Conservation (phyloP, 306 rosid species). For the Morella rubra region DNA sequence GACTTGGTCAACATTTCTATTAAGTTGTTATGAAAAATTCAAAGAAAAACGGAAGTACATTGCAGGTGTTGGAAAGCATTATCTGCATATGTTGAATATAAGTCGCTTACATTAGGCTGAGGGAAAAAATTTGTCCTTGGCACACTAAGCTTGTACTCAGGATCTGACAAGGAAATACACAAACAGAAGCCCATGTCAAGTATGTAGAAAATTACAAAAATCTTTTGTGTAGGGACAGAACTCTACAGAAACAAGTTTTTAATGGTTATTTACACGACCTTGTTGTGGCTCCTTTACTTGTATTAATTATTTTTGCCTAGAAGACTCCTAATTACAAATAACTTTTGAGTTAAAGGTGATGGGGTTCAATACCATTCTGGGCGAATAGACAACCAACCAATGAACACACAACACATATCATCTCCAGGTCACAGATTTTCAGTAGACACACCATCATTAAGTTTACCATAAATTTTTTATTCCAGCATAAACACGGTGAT, state of each 20-base stretch:
- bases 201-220: too few relatives aligned
- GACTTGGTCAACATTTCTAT: conserved; percentile 2
- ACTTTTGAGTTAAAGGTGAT: background rate
- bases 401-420: too few relatives aligned
- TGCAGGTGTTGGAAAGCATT: background rate
- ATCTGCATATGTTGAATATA: conserved; percentile 8
- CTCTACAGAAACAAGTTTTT: conserved; percentile 17
- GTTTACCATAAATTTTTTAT: background rate
- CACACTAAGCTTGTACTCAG: conserved; percentile 63
- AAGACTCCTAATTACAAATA: background rate
- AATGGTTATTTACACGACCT: conserved; percentile 2
- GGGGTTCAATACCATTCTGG: background rate
- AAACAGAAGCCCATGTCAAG: conserved; percentile 9
- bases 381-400: background rate
- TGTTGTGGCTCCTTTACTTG: background rate
- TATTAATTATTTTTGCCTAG: background rate
- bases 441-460: conserved; percentile 1
- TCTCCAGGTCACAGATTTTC: background rate
- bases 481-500: background rate
- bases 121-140: conserved; percentile 83
- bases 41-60: background rate
- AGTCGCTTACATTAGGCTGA: conserved; percentile 79
- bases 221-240: background rate
- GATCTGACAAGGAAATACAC: conserved; percentile 50
- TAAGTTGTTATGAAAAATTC: background rate